Base-by-base conservation (phyloP, 202 grass and related monocot genomes). In the Cymbopogon flexuosus region DNA sequence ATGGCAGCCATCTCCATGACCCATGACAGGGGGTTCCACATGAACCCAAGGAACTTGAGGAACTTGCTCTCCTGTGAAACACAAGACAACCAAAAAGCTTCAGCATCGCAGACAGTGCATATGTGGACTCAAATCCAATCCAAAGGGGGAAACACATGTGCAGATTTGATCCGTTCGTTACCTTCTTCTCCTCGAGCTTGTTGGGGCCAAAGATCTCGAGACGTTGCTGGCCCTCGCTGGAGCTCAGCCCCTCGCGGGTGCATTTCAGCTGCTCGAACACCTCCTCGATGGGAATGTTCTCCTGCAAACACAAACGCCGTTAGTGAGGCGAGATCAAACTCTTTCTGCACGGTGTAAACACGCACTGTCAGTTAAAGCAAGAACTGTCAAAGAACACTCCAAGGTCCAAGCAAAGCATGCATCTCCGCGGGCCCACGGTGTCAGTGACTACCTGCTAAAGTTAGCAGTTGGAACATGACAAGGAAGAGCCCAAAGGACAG, bases 201-300 rank as follows among this genome's bases (percentile, higher is more conserved):
- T 85, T 85, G 46, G 65, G 72, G 12, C 81, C 79, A 62, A 89
- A 86, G 37, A 65, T 81, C 10, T 65, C 40, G 80, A 98, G 51
- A 47, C 95, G 92, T 30, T 81, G 81, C 2, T 72, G 42, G 11
- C 91, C 92, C 81, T 98, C 95, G 58, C 73, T 85, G 40, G 90
- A 82, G 67, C 79, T 18, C 65, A 98, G 82, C 76, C 95, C 95
- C 76, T 93, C 86, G 78, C 84, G 84, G 22, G 81, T 83, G 27
- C 93, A 97, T 91, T 97, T 97, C 83, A 97, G 93, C 79, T 97
- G 93, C 75, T 93, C 93, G 52, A 97, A 97, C 68, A 97, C 93
- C 82, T 97, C 93, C 86, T 97, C 90, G 30, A 97, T 83, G 10
- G 93, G 93, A 10, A 97, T 93, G 68, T 88, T 89, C 83, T 97